These are phyloP conservation scores for Capsella rubella DNA, from an alignment of 441 rosid species.

Conservation along the genomic window DNA sequence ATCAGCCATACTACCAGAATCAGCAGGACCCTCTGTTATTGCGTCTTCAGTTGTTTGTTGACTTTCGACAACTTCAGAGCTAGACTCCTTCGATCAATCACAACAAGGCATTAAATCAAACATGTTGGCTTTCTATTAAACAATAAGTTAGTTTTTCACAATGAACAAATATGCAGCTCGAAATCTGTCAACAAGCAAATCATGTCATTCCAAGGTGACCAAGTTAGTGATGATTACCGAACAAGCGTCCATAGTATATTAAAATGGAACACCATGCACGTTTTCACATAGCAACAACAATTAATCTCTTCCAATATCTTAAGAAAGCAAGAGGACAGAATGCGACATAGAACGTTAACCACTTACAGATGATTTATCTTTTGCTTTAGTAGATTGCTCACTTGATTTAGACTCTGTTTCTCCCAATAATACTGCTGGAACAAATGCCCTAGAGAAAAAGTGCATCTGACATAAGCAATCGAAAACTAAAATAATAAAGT, in stretches of 20 bases:
- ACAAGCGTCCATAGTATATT: slow-evolving; percentile 16
- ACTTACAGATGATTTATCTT: slow-evolving; percentile 82
- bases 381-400: slow-evolving; percentile 78
- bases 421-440: slow-evolving; percentile 97
- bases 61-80: slow-evolving; percentile 69
- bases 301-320: slow-evolving; percentile 27
- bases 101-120: slow-evolving; percentile 28
- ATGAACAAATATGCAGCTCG: slow-evolving; percentile 19
- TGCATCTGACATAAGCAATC: slow-evolving; percentile 16
- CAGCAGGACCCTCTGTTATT: slow-evolving; percentile 60
- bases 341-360: slow-evolving; percentile 38
- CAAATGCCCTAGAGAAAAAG: slow-evolving; percentile 82
- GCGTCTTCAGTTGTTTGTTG: slow-evolving; percentile 59
- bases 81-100: slow-evolving; percentile 62
- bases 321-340: slow-evolving; percentile 20
- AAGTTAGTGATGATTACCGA: slow-evolving; percentile 8
- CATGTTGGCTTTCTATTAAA: neutral
- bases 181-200: slow-evolving; percentile 21
- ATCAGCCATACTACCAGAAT: slow-evolving; percentile 66
- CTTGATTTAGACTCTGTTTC: slow-evolving; percentile 85
- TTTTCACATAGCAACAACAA: slow-evolving; percentile 25
- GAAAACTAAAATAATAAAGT: slow-evolving; percentile 6
- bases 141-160: slow-evolving; percentile 14
- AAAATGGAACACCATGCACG: slow-evolving; percentile 14
- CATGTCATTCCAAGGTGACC: slow-evolving; percentile 25